A percentile compares a stretch with the other conserved stretches of the same genome.
These are phyloP conservation scores for Aquanectria penicillioides DNA, from an alignment of 2,329 filamentous ascomycete genomes.

Conservation along the genomic window DNA sequence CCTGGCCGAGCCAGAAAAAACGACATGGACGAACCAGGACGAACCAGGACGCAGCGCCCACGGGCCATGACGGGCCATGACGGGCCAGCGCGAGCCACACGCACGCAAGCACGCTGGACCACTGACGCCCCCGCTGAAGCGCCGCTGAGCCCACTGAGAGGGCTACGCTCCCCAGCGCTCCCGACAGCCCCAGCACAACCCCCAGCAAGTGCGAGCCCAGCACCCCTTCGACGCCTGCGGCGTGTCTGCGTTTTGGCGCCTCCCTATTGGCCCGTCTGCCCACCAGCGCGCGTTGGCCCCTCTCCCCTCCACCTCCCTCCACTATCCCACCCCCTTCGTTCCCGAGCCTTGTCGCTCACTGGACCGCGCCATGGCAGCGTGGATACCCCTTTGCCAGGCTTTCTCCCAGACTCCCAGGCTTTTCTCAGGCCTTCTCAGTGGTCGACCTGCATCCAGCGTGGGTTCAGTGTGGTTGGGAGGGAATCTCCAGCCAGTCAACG, in stretches of 20 bases:
- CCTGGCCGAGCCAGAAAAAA: slow-evolving; percentile 17
- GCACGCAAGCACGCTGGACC: slow-evolving; percentile 22
- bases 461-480: slow-evolving; percentile 15
- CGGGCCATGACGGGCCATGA: slow-evolving; percentile 22
- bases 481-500: slow-evolving; percentile 12
- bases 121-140: slow-evolving; percentile 24
- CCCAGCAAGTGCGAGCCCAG: no score
- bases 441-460: slow-evolving; percentile 7
- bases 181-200: slow-evolving; percentile 26
- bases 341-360: slow-evolving; percentile 14
- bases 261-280: slow-evolving; percentile 30
- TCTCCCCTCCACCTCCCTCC: slow-evolving; percentile 26
- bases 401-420: no score
- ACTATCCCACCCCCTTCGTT: slow-evolving; percentile 22
- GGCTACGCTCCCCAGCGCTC: slow-evolving; percentile 29
- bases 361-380: slow-evolving; percentile 2
- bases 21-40: slow-evolving; percentile 31
- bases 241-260: slow-evolving; percentile 40
- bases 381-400: no score
- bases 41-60: slow-evolving; percentile 18
- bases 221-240: slow-evolving; percentile 32
- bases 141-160: slow-evolving; percentile 21
- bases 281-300: slow-evolving; percentile 34
- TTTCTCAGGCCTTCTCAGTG: slow-evolving; percentile 20
- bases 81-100: slow-evolving; percentile 21